A percentile compares a stretch with the other conserved stretches of the same genome.
These are phyloP conservation scores for Daldinia decipiens DNA, from an alignment of 495 filamentous ascomycete species.

Conservation along the genomic window DNA sequence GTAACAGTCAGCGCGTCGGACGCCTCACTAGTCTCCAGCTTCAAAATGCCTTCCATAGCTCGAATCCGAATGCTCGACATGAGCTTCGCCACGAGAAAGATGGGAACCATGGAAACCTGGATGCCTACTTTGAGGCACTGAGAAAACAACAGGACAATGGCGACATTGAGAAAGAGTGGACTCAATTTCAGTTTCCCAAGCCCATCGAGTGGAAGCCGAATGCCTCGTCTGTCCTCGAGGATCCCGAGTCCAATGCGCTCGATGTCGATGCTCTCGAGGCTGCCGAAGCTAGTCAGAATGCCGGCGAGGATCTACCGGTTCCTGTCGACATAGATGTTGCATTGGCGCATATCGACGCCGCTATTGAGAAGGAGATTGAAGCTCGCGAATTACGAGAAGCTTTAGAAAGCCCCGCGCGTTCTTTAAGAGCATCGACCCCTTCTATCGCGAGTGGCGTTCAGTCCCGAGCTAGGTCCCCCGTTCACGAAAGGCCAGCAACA, in stretches of 20 bases:
- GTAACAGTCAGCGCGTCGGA: constrained; percentile 62
- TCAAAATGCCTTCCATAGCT: constrained; percentile 77
- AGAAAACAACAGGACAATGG: constrained; percentile 77
- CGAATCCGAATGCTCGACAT: constrained; percentile 38
- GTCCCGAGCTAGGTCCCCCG: constrained; percentile 53
- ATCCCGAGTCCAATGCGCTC: constrained; percentile 60
- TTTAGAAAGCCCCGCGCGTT: constrained; percentile 53
- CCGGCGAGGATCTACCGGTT: constrained; percentile 33
- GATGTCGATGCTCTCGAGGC: constrained; percentile 47
- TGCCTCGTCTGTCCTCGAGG: constrained; percentile 58
- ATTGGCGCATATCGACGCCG: constrained; percentile 61
- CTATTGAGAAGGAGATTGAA: constrained; percentile 61
- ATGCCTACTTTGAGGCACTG: constrained; percentile 89
- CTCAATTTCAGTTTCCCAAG: constrained; percentile 86
- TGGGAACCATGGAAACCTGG: constrained; percentile 65
- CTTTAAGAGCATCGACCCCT: constrained; percentile 51
- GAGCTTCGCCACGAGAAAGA: constrained; percentile 59
- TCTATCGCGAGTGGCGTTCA: constrained; percentile 52
- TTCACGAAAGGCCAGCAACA: constrained; percentile 51
- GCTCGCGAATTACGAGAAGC: constrained; percentile 57
- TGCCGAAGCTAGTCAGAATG: constrained; percentile 41
- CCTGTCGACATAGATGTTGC: constrained; percentile 50
- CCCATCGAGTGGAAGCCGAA: constrained; percentile 86
- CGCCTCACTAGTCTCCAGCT: constrained; percentile 70
- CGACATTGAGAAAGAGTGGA: constrained; percentile 81